Percentiles rank a stretch among this genome's conserved stretches.
These are phyloP conservation scores for Bipolaris sorokiniana DNA, from an alignment of 2,329 filamentous ascomycete species.

Conservation along the genomic window DNA sequence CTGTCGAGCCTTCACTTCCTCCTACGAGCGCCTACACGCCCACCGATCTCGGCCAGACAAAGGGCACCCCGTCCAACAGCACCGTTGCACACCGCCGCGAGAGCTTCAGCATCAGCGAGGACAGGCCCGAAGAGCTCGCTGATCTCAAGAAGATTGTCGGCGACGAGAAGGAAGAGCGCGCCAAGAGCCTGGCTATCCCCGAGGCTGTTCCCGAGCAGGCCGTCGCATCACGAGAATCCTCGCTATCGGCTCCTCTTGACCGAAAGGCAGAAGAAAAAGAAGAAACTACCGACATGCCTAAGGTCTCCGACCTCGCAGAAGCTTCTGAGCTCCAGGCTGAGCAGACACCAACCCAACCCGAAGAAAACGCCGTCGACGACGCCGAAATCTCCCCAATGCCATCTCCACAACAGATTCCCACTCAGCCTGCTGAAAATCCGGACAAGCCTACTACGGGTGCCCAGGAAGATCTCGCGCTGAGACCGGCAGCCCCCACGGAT, in stretches of 20 bases:
- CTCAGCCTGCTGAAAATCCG: conserved; percentile 42
- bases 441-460: conserved; percentile 54
- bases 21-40: conserved; percentile 31
- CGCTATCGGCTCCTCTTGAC: conserved; percentile 43
- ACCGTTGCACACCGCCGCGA: conserved; percentile 43
- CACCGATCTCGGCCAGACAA: conserved; percentile 33
- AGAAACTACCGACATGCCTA: conserved; percentile 38
- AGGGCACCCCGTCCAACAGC: conserved; percentile 40
- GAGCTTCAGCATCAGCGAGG: conserved; percentile 52
- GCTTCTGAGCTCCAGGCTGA: not conserved
- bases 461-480: conserved; percentile 51
- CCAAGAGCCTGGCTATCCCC: conserved; percentile 43
- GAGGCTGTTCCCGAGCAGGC: conserved; percentile 54
- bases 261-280: conserved; percentile 31
- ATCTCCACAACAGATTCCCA: not conserved
- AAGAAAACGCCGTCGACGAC: conserved; percentile 7
- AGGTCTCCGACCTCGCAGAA: conserved; percentile 45
- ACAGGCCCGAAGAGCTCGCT: conserved; percentile 41
- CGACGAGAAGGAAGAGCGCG: conserved; percentile 49
- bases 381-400: conserved; percentile 2
- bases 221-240: conserved; percentile 49
- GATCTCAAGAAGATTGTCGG: conserved; percentile 51
- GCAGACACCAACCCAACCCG: conserved; percentile 8
- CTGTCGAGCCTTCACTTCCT: conserved; percentile 44
- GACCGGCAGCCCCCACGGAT: conserved; percentile 49